Base-by-base conservation (phyloP, 1,284 basidiomycete species). In the Heimioporus punctisporus region DNA sequence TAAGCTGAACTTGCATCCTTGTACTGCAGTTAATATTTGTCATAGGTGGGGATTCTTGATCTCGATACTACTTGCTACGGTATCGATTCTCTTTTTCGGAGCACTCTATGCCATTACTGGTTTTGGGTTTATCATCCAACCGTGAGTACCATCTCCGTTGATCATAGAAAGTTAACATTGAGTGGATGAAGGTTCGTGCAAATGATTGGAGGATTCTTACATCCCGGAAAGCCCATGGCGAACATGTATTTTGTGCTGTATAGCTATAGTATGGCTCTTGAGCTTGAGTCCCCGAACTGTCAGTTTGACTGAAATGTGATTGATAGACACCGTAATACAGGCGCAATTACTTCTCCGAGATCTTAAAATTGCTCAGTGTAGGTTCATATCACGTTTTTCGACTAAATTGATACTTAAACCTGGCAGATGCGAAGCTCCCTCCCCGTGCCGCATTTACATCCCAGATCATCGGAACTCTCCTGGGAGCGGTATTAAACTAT, bases 401-500 rank as follows among this genome's bases (percentile, higher is more conserved):
- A 19, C 39, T 3, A 4, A 19, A 23, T 39, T 4, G 48, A 14
- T 9, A n/a, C 48, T 3, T 27, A 42, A 7, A 43, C n/a, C n/a
- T n/a, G n/a, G n/a, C n/a, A 73, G 71, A 83, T 69, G 82, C 82
- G 55, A 91, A 90, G 73, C 73, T 91, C 24, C 82, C 86, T 24
- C 89, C 88, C 11, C 76, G 83, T 41, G 78, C 82, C 14, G 81
- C 86, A 2, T 88, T 90, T 65, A 73, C 76, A 12, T 82, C 84
- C 39, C 89, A 91, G 68, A 73, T 86, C 25, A 63, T 77, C 3
- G 77, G 77, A 23, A 80, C 79, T 25, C 57, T 79, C 4, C 65
- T 80, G 21, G 79, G 79, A 2, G 70, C 78, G 15, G 51, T 83
- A 40, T 71, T 87, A 57, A 84, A 85, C 63, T 86, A 81, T 55